Evolutionary conservation across 352 stramenopile species (phyloP).

Genomic region (Peronospora farinosa): DNA sequence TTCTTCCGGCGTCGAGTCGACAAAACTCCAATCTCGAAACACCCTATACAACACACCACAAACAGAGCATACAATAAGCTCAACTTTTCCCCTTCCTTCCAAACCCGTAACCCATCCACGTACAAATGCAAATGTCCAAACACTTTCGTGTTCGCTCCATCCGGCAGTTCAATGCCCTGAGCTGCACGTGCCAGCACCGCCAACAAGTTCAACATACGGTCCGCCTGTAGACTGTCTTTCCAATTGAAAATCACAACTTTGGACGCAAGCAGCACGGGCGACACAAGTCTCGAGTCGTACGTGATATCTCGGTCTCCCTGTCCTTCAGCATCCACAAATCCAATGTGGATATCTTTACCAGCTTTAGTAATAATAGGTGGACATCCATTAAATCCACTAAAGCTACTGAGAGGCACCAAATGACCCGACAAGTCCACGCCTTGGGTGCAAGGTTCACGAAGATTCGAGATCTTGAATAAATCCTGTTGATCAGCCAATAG

Average conservation of each 20-base stretch:
- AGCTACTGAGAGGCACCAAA: conserved; percentile 60
- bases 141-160: conserved; percentile 73
- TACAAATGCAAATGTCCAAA: conserved; percentile 87
- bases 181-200: conserved; percentile 71
- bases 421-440: conserved; percentile 76
- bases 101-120: conserved; percentile 6
- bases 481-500: conserved; percentile 80
- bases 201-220: conserved; percentile 81
- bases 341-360: conserved; percentile 53
- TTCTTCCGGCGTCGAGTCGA: conserved; percentile 72
- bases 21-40: conserved; percentile 87
- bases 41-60: conserved; percentile 32
- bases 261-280: conserved; percentile 73
- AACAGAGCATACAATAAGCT: conserved; percentile 3
- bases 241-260: conserved; percentile 88
- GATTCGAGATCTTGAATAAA: conserved; percentile 84
- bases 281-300: conserved; percentile 81
- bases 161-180: conserved; percentile 72
- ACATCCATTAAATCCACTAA: conserved; percentile 69
- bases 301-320: conserved; percentile 84
- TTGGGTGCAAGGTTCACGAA: conserved; percentile 80
- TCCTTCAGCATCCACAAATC: conserved; percentile 81
- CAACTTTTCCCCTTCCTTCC: background rate
- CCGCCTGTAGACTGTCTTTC: conserved; percentile 82
- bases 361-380: conserved; percentile 25